Conservation (phyloP, 805 yeast species). For the Zygosaccharomyces bisporus region DNA sequence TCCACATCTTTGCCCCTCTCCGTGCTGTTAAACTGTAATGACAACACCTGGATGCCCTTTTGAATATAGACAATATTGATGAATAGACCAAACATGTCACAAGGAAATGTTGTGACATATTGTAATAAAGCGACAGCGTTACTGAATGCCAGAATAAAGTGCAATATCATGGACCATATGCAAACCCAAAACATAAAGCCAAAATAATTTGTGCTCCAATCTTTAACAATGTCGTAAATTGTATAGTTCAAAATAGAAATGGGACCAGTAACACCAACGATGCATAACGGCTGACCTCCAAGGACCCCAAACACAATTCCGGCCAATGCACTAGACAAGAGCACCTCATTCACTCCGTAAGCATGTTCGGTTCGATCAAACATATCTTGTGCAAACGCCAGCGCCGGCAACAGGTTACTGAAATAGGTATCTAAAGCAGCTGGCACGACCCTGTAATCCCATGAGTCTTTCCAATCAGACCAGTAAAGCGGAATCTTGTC, state of each 20-base stretch:
- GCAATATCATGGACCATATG: conserved; percentile 85
- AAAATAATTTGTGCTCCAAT: conserved; percentile 53
- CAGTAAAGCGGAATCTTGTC: conserved; percentile 57
- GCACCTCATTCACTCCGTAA: conserved; percentile 88
- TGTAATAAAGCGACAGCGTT: conserved; percentile 66
- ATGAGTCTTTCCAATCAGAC: conserved; percentile 80
- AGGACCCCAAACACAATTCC: conserved; percentile 85
- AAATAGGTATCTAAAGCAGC: conserved; percentile 78
- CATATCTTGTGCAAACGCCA: conserved; percentile 97
- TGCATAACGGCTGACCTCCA: conserved; percentile 87
- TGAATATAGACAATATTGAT: conserved; percentile 84
- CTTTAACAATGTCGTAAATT: conserved; percentile 43
- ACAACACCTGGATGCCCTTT: conserved; percentile 81
- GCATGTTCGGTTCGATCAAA: conserved; percentile 83
- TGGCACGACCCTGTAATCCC: conserved; percentile 84
- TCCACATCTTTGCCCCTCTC: conserved; percentile 34
- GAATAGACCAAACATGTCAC: conserved; percentile 91
- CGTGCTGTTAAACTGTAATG: conserved; percentile 56
- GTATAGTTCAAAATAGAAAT: conserved; percentile 89
- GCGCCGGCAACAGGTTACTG: conserved; percentile 86
- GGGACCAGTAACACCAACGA: conserved; percentile 98
- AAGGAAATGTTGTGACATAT: conserved; percentile 74
- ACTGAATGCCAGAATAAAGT: conserved; percentile 62
- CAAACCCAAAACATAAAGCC: conserved; percentile 96
- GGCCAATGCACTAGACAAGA: conserved; percentile 79